Conservation (phyloP, 2,329 filamentous ascomycete species). For the Fusarium citri region DNA sequence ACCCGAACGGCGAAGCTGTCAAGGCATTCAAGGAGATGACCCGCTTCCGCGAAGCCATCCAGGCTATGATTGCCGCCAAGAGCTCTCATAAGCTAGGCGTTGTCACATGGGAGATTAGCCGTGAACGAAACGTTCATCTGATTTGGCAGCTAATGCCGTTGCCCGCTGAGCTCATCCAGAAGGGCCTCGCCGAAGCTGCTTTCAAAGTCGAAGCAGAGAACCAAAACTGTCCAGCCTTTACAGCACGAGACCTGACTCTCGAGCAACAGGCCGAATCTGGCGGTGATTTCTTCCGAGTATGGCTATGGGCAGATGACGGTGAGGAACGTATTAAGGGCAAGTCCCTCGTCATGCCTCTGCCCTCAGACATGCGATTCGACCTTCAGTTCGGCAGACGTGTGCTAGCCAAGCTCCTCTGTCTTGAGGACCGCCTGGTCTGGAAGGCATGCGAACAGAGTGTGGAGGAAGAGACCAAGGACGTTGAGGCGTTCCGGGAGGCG, state of each 20-base stretch:
- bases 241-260: constrained; percentile 61
- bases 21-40: constrained; percentile 84
- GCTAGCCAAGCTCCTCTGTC: constrained; percentile 84
- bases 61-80: constrained; percentile 77
- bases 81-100: constrained; percentile 74
- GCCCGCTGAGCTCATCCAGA: constrained; percentile 72
- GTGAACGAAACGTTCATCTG: constrained; percentile 81
- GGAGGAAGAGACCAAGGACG: constrained; percentile 83
- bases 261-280: constrained; percentile 60
- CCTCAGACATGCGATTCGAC: constrained; percentile 81
- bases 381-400: constrained; percentile 90
- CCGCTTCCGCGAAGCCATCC: constrained; percentile 79
- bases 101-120: constrained; percentile 93
- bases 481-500: constrained; percentile 79
- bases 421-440: constrained; percentile 87
- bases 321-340: constrained; percentile 67
- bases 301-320: constrained; percentile 76
- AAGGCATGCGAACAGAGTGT: constrained; percentile 82
- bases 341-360: constrained; percentile 79
- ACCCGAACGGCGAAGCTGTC: constrained; percentile 64
- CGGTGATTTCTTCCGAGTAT: constrained; percentile 82
- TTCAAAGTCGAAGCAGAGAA: constrained; percentile 93
- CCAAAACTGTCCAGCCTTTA: constrained; percentile 64
- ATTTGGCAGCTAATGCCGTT: constrained; percentile 96
- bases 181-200: constrained; percentile 84